Base-by-base conservation (phyloP, 805 yeast genomes). In the Wickerhamiella kurtzmanii region DNA sequence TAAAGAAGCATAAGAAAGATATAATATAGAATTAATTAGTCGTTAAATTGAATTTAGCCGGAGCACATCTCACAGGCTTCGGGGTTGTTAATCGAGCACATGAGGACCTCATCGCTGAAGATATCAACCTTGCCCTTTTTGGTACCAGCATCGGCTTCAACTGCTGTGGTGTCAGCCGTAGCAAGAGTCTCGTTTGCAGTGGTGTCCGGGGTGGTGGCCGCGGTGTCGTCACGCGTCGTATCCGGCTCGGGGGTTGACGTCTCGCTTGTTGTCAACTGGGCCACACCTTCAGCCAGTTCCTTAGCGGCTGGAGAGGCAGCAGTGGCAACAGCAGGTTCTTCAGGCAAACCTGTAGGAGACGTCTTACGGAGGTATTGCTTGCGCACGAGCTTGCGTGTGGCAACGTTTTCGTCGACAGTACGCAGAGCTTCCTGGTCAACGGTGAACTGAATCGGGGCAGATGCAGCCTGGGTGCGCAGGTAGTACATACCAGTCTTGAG, bases 61-160 rank as follows among this genome's bases (percentile, higher is more conserved):
- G 97, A 89, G 73, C 98, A 92, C 97, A 92, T 92, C 62, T 89
- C 89, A 70, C 98, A 89, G 44, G 97, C 78, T 70, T 85, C 97
- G 50, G 96, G 96, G 71, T 92, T 89, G 49, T 83, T 80, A 64
- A 92, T 87, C 48, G 96, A 94, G 73, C 98, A 89, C 35, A 96
- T 96, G 68, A 89, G 79, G 32, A 83, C 97, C 67, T 88, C 81
- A 21, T 94, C 82, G 66, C 89, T 85, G 75, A 71, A 92, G 57
- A 89, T 89, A 64, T 89, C 95, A 49, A 57, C 77, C 57, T 80
- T 89, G 19, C 68, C 64, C 54, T 67, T 70, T 49, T 48, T 62
- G 21, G 49, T 43, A 37, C 44, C 48, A 35, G 50, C 49, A 48
- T 54, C 56, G 25, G 50, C 41, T n/a, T 41, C 47, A 8, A 32